Base-by-base conservation (phyloP, 164 flowering plant species). In the Stephania japonica region DNA sequence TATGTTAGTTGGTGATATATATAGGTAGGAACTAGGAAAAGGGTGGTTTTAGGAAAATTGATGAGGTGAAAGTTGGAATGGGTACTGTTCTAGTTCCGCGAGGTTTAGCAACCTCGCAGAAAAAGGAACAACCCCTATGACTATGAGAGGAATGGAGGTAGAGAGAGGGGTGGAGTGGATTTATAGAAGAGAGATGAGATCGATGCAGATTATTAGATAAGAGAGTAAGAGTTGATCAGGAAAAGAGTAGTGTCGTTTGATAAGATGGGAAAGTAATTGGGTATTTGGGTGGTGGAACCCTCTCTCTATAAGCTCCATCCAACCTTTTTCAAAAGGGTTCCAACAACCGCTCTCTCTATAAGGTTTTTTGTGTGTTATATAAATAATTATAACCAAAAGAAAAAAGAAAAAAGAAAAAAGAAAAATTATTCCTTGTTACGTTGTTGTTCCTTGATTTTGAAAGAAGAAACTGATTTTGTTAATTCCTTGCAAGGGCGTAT, bases 71-170 rank as follows among this genome's bases (percentile, higher is more conserved):
- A 32, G 3, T 27, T 27, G n/a, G n/a, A 27, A 32, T 42, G 42
- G 75, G 44, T 32, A 38, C 67, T 73, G 38, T 75, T 2, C 16
- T 75, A 41, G 70, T 76, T 75, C 83, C 77, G 78, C 80, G 80
- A 80, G 80, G 80, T 73, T 14, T 21, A 53, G 19, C n/a, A 38
- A 78, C 83, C 83, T 78, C 80, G 83, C 83, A 80, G 78, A 78
- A 75, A 74, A 66, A 64, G 18, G 71, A 73, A 67, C n/a, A n/a
- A n/a, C n/a, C 65, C 74, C 66, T n/a, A n/a, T n/a, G n/a, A n/a
- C 71, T 53, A 26, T 73, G 64, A 59, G 24, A 56, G 73, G 66
- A 63, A 70, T n/a, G 75, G 42, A 5, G 47, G 65, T n/a, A 72
- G 42, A 5, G 47, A 18, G 66, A 11, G 43, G 38, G 0, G 69